These are phyloP conservation scores for Xylariaceae sp. DNA, from an alignment of 2,329 filamentous ascomycete genomes.

Conservation along the genomic window DNA sequence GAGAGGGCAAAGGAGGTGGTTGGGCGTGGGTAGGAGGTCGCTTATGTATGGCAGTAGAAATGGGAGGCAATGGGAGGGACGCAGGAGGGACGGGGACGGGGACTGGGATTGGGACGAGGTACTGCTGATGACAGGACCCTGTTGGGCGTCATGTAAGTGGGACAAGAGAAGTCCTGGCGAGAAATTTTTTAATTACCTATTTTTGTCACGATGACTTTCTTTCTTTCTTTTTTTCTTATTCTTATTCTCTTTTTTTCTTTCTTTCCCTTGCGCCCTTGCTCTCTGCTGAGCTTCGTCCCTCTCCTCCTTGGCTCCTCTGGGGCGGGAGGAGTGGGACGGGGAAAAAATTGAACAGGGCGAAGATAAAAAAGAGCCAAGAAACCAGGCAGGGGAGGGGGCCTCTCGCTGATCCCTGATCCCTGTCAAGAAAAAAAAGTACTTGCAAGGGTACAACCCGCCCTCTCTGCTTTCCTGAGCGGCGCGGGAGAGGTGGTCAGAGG, in stretches of 20 bases:
- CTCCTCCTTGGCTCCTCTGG: conserved; percentile 1
- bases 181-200: conserved; percentile 7
- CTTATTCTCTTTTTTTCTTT: not conserved
- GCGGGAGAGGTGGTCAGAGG: conserved; percentile 1
- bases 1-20: conserved; percentile 17
- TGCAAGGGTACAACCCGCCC: not conserved
- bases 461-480: not conserved
- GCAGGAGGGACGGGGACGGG: no score
- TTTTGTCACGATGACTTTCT: not conserved
- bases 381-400: not conserved
- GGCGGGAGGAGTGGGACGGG: conserved; percentile 7
- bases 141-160: conserved; percentile 10
- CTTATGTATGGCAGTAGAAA: conserved; percentile 17
- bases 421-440: not conserved
- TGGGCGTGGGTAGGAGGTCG: conserved; percentile 24
- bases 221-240: conserved; percentile 8
- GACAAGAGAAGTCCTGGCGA: conserved; percentile 5
- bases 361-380: conserved; percentile 4
- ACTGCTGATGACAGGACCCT: conserved; percentile 3
- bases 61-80: not conserved
- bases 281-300: not conserved
- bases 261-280: conserved; percentile 4
- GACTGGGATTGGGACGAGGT: no score
- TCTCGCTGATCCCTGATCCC: conserved; percentile 16
- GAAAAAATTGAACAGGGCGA: conserved; percentile 5